Percentiles rank a stretch among this genome's conserved stretches.
Conservation (phyloP, 805 yeast genomes). For the Candida pseudoglaebosa region DNA sequence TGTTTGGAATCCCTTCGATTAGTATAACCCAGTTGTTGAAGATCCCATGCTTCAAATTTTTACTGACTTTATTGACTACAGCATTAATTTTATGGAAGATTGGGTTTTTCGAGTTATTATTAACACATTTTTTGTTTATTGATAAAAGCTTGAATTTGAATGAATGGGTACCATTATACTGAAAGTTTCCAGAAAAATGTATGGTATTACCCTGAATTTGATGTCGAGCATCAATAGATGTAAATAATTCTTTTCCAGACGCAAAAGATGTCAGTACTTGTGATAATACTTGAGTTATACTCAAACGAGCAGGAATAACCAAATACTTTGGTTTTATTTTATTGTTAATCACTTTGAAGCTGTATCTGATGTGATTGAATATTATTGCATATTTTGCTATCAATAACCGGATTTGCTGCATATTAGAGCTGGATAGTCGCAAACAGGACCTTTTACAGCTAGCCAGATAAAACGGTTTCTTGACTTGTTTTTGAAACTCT, state of each 20-base stretch:
- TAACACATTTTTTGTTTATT: too few relatives aligned
- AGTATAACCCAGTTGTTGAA: too few relatives aligned
- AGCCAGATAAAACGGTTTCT: conserved; percentile 1
- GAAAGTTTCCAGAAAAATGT: too few relatives aligned
- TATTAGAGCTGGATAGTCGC: too few relatives aligned
- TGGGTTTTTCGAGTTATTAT: too few relatives aligned
- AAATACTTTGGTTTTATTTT: neutral
- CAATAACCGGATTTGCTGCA: neutral
- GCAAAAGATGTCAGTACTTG: neutral
- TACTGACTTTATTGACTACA: too few relatives aligned
- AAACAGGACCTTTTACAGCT: neutral
- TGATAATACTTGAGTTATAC: neutral
- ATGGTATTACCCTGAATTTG: neutral
- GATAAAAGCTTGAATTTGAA: too few relatives aligned
- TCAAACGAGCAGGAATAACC: neutral
- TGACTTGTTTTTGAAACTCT: neutral
- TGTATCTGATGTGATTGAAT: conserved; percentile 2
- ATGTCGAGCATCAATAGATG: neutral
- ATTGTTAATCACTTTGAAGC: neutral
- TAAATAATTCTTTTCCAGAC: too few relatives aligned
- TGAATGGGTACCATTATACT: too few relatives aligned
- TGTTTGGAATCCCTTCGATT: too few relatives aligned
- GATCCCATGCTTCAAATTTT: too few relatives aligned
- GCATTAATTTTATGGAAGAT: too few relatives aligned
- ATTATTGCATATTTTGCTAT: neutral